These are phyloP conservation scores for Trifolium dubium DNA, from an alignment of 306 rosid species.

Conservation along the genomic window DNA sequence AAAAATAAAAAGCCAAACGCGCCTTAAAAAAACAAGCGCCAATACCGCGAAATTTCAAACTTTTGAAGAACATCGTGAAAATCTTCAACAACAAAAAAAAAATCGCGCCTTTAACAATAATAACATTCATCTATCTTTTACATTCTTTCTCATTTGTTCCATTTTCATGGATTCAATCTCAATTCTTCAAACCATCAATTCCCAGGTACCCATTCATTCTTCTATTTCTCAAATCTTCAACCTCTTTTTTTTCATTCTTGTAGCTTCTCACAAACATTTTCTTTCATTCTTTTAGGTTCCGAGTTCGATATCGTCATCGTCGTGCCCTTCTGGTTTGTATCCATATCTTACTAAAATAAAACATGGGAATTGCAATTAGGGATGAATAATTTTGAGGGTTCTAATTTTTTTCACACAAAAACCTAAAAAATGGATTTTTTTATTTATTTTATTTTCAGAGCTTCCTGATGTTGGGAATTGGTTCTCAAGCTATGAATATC, in stretches of 20 bases:
- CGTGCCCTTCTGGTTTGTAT: slow-evolving; percentile 67
- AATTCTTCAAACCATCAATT: neutral
- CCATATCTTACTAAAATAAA: neutral
- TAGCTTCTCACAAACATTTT: neutral
- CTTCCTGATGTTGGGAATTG: slow-evolving; percentile 72
- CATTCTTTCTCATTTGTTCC: neutral
- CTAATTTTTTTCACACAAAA: slow-evolving; percentile 5
- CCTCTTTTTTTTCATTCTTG: neutral
- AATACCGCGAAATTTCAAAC: neutral
- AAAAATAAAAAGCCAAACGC: neutral
- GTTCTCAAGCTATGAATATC: slow-evolving; percentile 78
- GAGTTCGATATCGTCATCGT: slow-evolving; percentile 38
- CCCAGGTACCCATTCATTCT: neutral
- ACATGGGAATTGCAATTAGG: neutral
- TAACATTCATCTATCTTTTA: neutral
- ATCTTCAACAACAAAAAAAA: no score
- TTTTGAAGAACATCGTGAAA: neutral
- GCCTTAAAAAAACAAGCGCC: neutral
- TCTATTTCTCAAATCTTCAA: neutral
- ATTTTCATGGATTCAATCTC: neutral
- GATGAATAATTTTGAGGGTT: slow-evolving; percentile 23
- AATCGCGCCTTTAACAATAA: neutral
- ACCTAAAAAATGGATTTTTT: neutral
- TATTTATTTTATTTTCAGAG: slow-evolving; percentile 50
- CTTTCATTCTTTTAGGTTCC: slow-evolving; percentile 44